Conservation (phyloP, 768 basidiomycete species). For the Boletus eberwhitei region DNA sequence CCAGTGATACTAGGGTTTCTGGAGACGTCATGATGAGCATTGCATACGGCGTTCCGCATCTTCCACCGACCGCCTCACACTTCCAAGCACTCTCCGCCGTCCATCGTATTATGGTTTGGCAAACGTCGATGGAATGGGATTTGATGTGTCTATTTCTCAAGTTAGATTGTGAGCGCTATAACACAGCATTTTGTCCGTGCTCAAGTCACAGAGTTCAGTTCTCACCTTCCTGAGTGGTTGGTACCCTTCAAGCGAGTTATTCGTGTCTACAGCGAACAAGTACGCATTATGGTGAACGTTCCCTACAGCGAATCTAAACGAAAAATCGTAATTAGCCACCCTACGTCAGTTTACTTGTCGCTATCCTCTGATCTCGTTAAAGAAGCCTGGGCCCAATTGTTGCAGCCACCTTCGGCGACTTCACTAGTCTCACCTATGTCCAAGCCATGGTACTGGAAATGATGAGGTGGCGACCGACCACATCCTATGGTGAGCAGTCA, state of each 20-base stretch:
- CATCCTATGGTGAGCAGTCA: background rate
- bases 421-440: background rate
- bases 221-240: background rate
- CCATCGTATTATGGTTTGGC: conserved; percentile 1
- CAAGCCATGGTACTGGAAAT: conserved; percentile 7
- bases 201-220: background rate
- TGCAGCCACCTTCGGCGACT: conserved; percentile 1
- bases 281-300: conserved; percentile 2
- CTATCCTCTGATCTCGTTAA: background rate
- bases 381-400: background rate
- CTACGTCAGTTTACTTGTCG: background rate
- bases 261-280: background rate
- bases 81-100: background rate
- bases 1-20: background rate
- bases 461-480: conserved; percentile 6
- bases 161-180: background rate
- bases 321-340: background rate
- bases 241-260: conserved; percentile 1
- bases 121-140: conserved; percentile 7
- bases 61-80: background rate
- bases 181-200: too few relatives aligned
- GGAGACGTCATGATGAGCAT: conserved; percentile 7
- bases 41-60: conserved; percentile 1
- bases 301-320: conserved; percentile 1
- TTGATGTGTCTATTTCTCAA: conserved; percentile 2